A percentile compares a stretch with the other conserved stretches of the same genome.
Conservation (phyloP, 345 rosid genomes). For the Turnera subulata region DNA sequence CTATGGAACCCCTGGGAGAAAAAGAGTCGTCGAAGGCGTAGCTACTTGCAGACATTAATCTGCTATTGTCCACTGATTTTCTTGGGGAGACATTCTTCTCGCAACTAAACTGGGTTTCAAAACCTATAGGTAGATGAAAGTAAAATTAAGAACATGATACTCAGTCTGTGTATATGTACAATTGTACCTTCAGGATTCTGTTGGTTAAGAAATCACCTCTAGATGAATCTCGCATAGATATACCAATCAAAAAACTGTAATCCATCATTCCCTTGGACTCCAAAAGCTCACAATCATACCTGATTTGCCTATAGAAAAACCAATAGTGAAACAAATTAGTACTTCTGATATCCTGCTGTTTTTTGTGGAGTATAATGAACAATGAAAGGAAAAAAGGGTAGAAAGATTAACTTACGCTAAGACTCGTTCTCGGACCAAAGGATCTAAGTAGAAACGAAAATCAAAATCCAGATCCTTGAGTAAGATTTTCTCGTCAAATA, state of each 20-base stretch:
- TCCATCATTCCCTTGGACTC: constrained; percentile 54
- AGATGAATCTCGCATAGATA: constrained; percentile 35
- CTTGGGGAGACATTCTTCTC: constrained; percentile 9
- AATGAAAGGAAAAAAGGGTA: not conserved
- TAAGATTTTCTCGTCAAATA: constrained; percentile 37
- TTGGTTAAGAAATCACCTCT: constrained; percentile 29
- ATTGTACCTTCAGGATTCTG: not conserved
- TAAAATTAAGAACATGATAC: constrained; percentile 1
- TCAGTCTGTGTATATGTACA: no score
- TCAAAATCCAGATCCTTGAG: constrained; percentile 48
- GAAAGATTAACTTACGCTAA: constrained; percentile 33
- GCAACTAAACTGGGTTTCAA: constrained; percentile 18
- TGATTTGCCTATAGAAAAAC: constrained; percentile 42
- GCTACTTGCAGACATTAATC: not conserved
- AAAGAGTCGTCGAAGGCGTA: not conserved
- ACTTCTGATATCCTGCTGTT: not conserved
- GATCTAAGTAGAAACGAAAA: constrained; percentile 46
- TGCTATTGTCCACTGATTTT: not conserved
- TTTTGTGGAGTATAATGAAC: no score
- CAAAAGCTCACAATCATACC: constrained; percentile 51
- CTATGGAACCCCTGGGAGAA: not conserved
- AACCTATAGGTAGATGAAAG: constrained; percentile 22
- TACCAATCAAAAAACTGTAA: constrained; percentile 48
- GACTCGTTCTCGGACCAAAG: constrained; percentile 37
- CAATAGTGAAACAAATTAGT: not conserved